Evolutionary conservation across 805 yeast species (phyloP), one percentile per base, ranked within the genome.

Genomic region (Yamadazyma endophytica): DNA sequence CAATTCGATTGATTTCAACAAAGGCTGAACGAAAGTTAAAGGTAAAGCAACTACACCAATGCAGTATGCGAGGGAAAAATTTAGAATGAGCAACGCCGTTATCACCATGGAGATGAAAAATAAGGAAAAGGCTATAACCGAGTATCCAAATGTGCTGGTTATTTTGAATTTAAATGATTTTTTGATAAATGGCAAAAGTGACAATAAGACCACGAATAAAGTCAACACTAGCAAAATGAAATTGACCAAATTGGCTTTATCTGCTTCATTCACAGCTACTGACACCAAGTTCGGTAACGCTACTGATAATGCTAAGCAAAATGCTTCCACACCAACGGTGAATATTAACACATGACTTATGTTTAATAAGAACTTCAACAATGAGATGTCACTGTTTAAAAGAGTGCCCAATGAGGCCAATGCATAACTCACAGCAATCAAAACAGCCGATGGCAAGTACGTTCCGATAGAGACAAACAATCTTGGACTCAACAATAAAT

Each of bases 381-480:
- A 29, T 12, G 36, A 24, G 24, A 70, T 55, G 12, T 57, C 59
- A 28, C 67, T 60, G 36, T 75, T 73, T 26, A 82, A 49, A 14
- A 75, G 48, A 9, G 76, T 56, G 37, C 83, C 72, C 17, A 79
- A 49, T 2, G 96, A 73, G 45, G 86, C 76, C 12, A 88, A 38
- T 0, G 85, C 77, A 64, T 74, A 88, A 1, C 85, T 58, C 4
- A 75, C 70, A 1, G 92, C 82, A 4, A 83, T 57, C 5, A 84
- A 61, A 28, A 82, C 79, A 0, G 94, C 95, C 3, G 90, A 68
- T 1, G 97, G 97, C 31, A 92, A 62, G 52, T 90, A 92, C 13
- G 94, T 86, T 4, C 96, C 97, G 41, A 92, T 89, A 4, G 96
- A 86, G 12, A 92, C 95, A 62, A 92, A 92, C 36, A 72, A 56